Percentiles rank a stretch among this genome's conserved stretches.
These are phyloP conservation scores for Malassezia cuniculi DNA, from an alignment of 1,284 basidiomycete species.

Conservation along the genomic window DNA sequence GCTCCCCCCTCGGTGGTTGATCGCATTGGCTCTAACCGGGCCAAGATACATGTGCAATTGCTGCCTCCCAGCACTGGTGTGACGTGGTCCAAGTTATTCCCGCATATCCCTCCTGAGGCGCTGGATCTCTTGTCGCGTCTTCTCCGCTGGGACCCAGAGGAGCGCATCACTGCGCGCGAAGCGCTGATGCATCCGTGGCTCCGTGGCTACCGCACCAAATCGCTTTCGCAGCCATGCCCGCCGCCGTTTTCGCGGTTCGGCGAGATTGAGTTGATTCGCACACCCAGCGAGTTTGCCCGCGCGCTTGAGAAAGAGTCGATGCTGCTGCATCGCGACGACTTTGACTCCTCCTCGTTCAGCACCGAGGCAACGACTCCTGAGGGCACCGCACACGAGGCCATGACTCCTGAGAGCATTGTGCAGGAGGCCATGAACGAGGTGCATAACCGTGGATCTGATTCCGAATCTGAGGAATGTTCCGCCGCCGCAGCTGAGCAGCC, in stretches of 20 bases:
- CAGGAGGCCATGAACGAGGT: no score
- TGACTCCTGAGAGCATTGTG: no score
- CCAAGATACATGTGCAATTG: constrained; percentile 33
- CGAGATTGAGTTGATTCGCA: constrained; percentile 38
- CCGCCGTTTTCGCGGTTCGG: constrained; percentile 30
- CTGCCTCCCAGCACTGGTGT: constrained; percentile 26
- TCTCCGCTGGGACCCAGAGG: constrained; percentile 38
- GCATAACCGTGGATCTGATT: no score
- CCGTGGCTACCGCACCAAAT: constrained; percentile 31
- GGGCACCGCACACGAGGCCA: no score
- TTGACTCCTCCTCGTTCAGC: no score
- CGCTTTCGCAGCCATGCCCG: constrained; percentile 21
- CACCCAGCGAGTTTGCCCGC: constrained; percentile 29
- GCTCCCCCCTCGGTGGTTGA: constrained; percentile 26
- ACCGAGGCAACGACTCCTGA: no score
- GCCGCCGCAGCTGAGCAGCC: no score
- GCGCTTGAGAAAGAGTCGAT: constrained; percentile 36
- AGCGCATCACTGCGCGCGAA: constrained; percentile 35
- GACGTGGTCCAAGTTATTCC: constrained; percentile 26
- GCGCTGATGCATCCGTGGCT: constrained; percentile 42
- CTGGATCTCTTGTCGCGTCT: constrained; percentile 35
- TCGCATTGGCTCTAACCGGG: constrained; percentile 36
- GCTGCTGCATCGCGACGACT: no score
- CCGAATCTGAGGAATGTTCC: no score
- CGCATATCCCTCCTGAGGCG: constrained; percentile 27